Base-by-base conservation (phyloP, 2,329 filamentous ascomycete genomes). In the Dactylellina sp. region DNA sequence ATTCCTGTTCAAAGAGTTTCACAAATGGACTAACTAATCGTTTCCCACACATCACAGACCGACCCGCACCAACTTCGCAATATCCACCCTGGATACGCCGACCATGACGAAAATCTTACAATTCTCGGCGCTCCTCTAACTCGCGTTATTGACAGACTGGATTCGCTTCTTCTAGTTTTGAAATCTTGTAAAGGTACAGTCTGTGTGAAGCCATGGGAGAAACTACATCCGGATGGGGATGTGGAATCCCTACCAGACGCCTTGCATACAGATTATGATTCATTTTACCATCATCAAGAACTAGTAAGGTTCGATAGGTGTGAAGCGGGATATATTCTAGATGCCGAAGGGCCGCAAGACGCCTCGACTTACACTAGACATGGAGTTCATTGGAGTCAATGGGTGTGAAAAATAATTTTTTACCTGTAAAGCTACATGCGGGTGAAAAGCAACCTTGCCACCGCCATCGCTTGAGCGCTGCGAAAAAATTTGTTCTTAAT, bases 111-210 rank as follows among this genome's bases (percentile, higher is more conserved):
- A 24, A 55, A 60, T 75, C 77, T 32, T 66, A 76, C 65, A 32
- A 65, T 83, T n/a, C 77, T 82, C 5, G 81, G 80, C 3, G 76
- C 79, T 9, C 78, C 81, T 14, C 70, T 83, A 0, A 64, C 78
- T 4, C 82, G 83, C 57, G 81, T 87, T 0, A 77, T 84, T 1
- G 80, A 82, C 20, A 84, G 86, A 1, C 82, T 90, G 0, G 87
- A 89, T 74, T 81, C 86, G 1, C 81, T 89, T 0, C 81, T 89
- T 50, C 81, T 89, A 71, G 85, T 88, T 0, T 81, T 88, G 22
- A 89, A 89, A 80, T 85, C 85, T 2, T 89, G 88, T 80, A 85
- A 85, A 77, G 85, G 83, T 7, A 76, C 81, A 7, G 82, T 82
- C 0, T 89, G 88, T 76, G 80, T 83, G 2, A 80, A 84, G 22